Conservation (phyloP, 495 filamentous ascomycete genomes). For the Umbilicaria muhlenbergii region DNA sequence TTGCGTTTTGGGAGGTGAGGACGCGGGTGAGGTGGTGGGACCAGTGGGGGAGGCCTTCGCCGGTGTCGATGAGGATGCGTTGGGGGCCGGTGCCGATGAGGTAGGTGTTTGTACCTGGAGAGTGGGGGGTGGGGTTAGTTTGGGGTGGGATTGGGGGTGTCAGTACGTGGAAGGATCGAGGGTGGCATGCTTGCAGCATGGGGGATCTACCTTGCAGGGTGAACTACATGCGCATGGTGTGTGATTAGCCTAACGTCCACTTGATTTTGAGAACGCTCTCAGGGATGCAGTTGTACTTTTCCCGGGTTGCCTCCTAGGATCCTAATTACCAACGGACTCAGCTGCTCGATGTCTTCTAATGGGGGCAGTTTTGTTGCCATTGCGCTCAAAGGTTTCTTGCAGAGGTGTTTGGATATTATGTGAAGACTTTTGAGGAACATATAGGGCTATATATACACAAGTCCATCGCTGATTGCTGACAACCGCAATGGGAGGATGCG, state of each 20-base stretch:
- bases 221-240: conserved; percentile 19
- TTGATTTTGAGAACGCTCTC: neutral
- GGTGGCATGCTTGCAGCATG: neutral
- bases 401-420: too few relatives aligned
- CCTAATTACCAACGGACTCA: conserved; percentile 51
- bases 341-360: conserved; percentile 48
- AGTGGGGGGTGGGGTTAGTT: neutral
- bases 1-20: conserved; percentile 48
- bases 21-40: conserved; percentile 37
- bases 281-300: conserved; percentile 33
- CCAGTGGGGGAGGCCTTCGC: conserved; percentile 52
- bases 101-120: conserved; percentile 74
- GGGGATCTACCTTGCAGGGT: conserved; percentile 32
- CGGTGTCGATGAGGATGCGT: conserved; percentile 69
- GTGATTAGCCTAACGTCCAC: neutral
- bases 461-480: too few relatives aligned
- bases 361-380: conserved; percentile 33
- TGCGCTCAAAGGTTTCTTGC: neutral
- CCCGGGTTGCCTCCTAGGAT: conserved; percentile 71
- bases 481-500: too few relatives aligned
- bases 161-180: too few relatives aligned
- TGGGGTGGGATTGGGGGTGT: too few relatives aligned
- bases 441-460: too few relatives aligned
- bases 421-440: too few relatives aligned
- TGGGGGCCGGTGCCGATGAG: conserved; percentile 52